These are phyloP conservation scores for Microsporum audouinii DNA, from an alignment of 2,329 filamentous ascomycete genomes.

Conservation along the genomic window DNA sequence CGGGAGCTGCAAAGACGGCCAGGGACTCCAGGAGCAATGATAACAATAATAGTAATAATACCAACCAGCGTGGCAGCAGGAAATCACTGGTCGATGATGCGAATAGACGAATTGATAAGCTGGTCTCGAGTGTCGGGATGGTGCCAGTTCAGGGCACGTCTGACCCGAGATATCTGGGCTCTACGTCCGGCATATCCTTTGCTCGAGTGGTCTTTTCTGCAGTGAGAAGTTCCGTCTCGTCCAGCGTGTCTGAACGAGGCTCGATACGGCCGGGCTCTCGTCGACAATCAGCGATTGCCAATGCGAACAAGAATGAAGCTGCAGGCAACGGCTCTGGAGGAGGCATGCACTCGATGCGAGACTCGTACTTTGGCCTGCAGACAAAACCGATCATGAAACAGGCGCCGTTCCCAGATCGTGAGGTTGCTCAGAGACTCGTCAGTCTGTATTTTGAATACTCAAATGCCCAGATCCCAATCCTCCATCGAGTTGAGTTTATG, in stretches of 20 bases:
- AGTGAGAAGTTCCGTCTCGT: conserved; percentile 62
- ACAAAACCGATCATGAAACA: conserved; percentile 79
- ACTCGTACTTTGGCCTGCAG: conserved; percentile 94
- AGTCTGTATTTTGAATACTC: conserved; percentile 90
- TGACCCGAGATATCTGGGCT: conserved; percentile 70
- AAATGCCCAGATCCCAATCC: conserved; percentile 87
- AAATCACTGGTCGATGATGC: conserved; percentile 44
- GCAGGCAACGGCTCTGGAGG: conserved; percentile 25
- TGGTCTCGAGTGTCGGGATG: conserved; percentile 61
- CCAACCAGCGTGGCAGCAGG: conserved; percentile 31
- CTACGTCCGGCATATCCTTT: conserved; percentile 85
- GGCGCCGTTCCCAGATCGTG: conserved; percentile 68
- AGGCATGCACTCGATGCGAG: conserved; percentile 62
- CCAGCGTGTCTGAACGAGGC: conserved; percentile 50
- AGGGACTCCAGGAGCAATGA: conserved; percentile 14
- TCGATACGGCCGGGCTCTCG: conserved; percentile 49
- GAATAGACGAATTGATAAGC: conserved; percentile 45
- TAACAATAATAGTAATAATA: neutral
- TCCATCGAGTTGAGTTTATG: conserved; percentile 84
- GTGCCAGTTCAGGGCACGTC: conserved; percentile 66
- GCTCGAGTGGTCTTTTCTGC: conserved; percentile 88
- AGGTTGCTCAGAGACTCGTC: conserved; percentile 60
- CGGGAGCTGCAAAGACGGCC: conserved; percentile 1
- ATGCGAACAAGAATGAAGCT: conserved; percentile 17
- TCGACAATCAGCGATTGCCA: conserved; percentile 39